Base-by-base conservation (phyloP, 192 early-diverging fungal species). In the Entomortierella chlamydospora region DNA sequence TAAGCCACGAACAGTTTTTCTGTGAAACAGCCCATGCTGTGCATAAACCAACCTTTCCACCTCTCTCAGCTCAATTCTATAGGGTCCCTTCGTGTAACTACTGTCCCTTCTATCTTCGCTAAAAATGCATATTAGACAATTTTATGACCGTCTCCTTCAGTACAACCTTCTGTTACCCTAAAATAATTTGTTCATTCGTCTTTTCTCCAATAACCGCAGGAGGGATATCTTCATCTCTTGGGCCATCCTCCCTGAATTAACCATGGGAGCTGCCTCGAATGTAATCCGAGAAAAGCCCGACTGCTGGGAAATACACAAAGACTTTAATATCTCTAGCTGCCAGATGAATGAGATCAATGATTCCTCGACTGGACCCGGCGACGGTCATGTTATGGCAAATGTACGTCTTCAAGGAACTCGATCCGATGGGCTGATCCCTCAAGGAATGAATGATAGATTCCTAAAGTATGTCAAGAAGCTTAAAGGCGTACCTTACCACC, bases 321-420 rank as follows among this genome's bases (percentile, higher is more conserved):
- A 85, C 33, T 57, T 54, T 7, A 25, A 25, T 25, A 78, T 86
- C 17, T 39, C 61, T 13, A 41, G 29, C 1, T 39, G 45, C 4
- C 70, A 62, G 62, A 29, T 51, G 15, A 2, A 53, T 1, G 77
- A 81, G 52, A 43, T 58, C 20, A 13, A 57, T 7, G 57, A 60
- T 22, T 37, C 57, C 15, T 28, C 43, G 0, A 17, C 25, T 6
- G 31, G 41, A 4, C 30, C 3, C 20, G 33, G 33, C 1, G 57
- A 18, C 17, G 57, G 57, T 22, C 0, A 20, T 0, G 57, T 39
- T 8, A 13, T 87, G 20, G 70, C 66, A 17, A 82, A 86, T n/a
- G 56, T 84, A 83, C 18, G 62, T 86, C 18, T 73, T 86, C 29
- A 66, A 73, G 30, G 85, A 89, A 76, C 68, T 88, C n/a, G 59